These are phyloP conservation scores for Gymnopilus junonius DNA, from an alignment of 768 basidiomycete genomes.

Conservation along the genomic window DNA sequence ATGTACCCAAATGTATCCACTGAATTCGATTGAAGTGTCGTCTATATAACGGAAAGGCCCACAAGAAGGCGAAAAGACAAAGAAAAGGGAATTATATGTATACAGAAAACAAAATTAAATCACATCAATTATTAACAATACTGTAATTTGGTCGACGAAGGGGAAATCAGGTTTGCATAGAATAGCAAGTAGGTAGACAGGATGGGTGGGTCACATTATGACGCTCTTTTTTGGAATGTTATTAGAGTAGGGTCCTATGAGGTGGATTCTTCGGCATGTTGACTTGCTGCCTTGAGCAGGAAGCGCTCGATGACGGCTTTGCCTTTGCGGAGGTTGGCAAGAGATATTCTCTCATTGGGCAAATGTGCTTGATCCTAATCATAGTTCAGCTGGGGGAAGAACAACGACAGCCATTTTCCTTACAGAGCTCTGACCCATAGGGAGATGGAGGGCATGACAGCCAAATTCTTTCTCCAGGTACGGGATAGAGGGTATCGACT, in stretches of 20 bases:
- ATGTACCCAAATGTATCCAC: too few species aligned
- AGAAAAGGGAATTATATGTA: background rate
- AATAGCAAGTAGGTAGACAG: background rate
- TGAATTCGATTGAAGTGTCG: too few species aligned
- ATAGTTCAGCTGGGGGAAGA: conserved; percentile 5
- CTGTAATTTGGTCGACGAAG: too few species aligned
- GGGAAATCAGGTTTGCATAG: too few species aligned
- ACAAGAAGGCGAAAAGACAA: background rate
- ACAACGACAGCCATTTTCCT: conserved; percentile 28
- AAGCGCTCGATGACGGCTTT: conserved; percentile 81
- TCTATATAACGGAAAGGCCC: background rate
- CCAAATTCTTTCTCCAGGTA: conserved; percentile 91
- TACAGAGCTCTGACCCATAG: conserved; percentile 91
- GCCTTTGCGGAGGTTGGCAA: conserved; percentile 79
- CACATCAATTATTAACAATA: background rate
- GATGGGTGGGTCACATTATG: background rate
- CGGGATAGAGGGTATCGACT: conserved; percentile 95
- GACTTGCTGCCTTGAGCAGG: conserved; percentile 54
- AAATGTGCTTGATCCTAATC: conserved; percentile 88
- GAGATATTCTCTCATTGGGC: conserved; percentile 89
- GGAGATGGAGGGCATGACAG: conserved; percentile 90
- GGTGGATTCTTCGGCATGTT: conserved; percentile 3
- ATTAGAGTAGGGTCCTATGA: background rate
- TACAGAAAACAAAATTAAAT: background rate
- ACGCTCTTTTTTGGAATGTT: background rate